phyloP scores from a whole-genome alignment of 2,329 filamentous ascomycete genomes.

The Botrytis aclada region DNA sequence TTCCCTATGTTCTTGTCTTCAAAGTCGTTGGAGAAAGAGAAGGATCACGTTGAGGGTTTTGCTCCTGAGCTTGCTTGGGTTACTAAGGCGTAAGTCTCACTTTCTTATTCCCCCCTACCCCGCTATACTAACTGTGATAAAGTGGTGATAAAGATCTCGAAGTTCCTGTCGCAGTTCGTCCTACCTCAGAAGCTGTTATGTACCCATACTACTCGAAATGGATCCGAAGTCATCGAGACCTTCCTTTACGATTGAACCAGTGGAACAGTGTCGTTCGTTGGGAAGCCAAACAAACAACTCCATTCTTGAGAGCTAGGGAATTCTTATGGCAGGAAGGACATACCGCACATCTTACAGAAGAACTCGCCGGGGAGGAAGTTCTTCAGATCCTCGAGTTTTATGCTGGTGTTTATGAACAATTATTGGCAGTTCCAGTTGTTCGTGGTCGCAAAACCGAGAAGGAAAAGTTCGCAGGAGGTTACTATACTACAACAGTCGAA shows the following conservation, averaged over 20 bases:
- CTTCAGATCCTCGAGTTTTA: conserved; percentile 92
- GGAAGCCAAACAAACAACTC: conserved; percentile 93
- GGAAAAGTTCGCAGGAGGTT: conserved; percentile 94
- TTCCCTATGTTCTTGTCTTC: conserved; percentile 95
- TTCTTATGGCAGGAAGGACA: conserved; percentile 93
- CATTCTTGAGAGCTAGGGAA: conserved; percentile 87
- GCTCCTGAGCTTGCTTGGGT: conserved; percentile 90
- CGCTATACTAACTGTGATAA: conserved; percentile 32
- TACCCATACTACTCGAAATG: conserved; percentile 95
- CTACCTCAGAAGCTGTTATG: conserved; percentile 77
- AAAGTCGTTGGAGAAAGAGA: conserved; percentile 76
- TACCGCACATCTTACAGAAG: conserved; percentile 82
- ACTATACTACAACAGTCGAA: conserved; percentile 96
- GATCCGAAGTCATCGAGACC: conserved; percentile 93
- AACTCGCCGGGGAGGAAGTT: conserved; percentile 79
- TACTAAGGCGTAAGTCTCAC: conserved; percentile 66
- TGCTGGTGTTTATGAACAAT: conserved; percentile 84
- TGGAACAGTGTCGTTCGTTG: conserved; percentile 94
- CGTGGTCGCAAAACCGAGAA: conserved; percentile 93
- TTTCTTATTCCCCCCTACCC: conserved; percentile 18
- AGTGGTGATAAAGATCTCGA: conserved; percentile 92
- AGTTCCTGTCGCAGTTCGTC: conserved; percentile 66
- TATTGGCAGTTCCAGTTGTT: conserved; percentile 92
- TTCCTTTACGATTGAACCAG: conserved; percentile 92
- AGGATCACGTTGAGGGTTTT: conserved; percentile 98